Conservation (phyloP, 1,284 basidiomycete genomes). For the Schizophyllum commune region DNA sequence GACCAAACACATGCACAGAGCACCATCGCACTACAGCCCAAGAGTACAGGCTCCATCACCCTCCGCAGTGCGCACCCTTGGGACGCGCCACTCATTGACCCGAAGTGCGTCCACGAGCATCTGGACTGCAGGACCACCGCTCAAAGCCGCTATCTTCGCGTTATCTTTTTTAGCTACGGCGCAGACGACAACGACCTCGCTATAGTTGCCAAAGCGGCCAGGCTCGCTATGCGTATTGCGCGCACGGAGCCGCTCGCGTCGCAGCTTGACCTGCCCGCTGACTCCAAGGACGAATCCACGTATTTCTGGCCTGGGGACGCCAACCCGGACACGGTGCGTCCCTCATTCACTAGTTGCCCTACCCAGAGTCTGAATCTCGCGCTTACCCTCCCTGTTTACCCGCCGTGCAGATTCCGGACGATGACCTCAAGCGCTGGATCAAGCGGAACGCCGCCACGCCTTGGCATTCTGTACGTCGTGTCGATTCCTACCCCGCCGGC, state of each 20-base stretch:
- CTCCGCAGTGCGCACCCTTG: conserved; percentile 25
- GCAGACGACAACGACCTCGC: conserved; percentile 15
- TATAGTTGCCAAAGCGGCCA: conserved; percentile 21
- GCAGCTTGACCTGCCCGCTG: conserved; percentile 21
- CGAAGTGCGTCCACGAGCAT: conserved; percentile 16
- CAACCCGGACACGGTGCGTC: conserved; percentile 18
- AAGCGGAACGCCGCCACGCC: conserved; percentile 24
- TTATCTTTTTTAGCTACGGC: conserved; percentile 11
- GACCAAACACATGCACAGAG: conserved; percentile 11
- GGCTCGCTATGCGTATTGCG: conserved; percentile 18
- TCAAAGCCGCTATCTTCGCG: not conserved
- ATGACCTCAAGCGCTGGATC: conserved; percentile 21
- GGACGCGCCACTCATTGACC: conserved; percentile 33
- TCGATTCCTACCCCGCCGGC: conserved; percentile 2
- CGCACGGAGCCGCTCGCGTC: conserved; percentile 18
- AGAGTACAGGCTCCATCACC: conserved; percentile 26
- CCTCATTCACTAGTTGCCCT: not conserved
- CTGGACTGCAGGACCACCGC: not conserved
- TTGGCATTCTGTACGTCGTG: conserved; percentile 25
- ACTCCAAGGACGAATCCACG: conserved; percentile 16
- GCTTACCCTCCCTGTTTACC: too few relatives aligned
- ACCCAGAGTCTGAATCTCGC: not conserved
- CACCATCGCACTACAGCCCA: conserved; percentile 18
- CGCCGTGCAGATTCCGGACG: conserved; percentile 18
- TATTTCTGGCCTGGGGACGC: conserved; percentile 21